Percentiles rank a stretch among this genome's conserved stretches.
These are phyloP conservation scores for Xylaria nigripes DNA, from an alignment of 495 filamentous ascomycete species.

Conservation along the genomic window DNA sequence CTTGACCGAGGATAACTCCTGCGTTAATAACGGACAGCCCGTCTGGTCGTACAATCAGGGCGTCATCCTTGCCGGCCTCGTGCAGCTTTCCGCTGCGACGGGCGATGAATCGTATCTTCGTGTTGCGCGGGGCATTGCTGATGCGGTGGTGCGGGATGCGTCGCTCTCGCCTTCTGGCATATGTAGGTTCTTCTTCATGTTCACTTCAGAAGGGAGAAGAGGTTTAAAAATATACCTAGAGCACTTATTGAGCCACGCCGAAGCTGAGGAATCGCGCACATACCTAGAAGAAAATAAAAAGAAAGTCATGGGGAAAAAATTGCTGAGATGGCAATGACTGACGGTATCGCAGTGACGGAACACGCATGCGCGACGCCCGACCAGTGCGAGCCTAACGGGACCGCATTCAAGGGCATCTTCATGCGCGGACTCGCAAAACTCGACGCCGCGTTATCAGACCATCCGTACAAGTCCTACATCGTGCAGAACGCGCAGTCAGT, in stretches of 20 bases:
- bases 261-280: no score
- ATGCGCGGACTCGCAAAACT: constrained; percentile 53
- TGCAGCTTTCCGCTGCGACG: constrained; percentile 45
- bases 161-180: constrained; percentile 44
- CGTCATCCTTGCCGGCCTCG: constrained; percentile 58
- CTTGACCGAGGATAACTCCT: constrained; percentile 40
- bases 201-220: no score
- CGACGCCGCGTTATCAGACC: constrained; percentile 36
- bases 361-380: constrained; percentile 37
- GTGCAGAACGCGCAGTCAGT: constrained; percentile 48
- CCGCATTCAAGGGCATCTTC: constrained; percentile 71
- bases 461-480: constrained; percentile 45
- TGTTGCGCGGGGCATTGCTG: constrained; percentile 50
- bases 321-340: no score
- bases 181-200: neutral
- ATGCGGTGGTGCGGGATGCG: constrained; percentile 42
- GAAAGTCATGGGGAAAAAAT: no score
- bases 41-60: constrained; percentile 72
- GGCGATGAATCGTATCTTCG: constrained; percentile 35
- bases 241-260: no score
- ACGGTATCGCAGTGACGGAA: constrained; percentile 39
- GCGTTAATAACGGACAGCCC: constrained; percentile 52
- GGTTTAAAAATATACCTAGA: no score
- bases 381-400: constrained; percentile 47
- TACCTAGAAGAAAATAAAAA: no score